Evolutionary conservation across 2,329 filamentous ascomycete species (phyloP).

Genomic region (Rhytidhysteron rufulum): DNA sequence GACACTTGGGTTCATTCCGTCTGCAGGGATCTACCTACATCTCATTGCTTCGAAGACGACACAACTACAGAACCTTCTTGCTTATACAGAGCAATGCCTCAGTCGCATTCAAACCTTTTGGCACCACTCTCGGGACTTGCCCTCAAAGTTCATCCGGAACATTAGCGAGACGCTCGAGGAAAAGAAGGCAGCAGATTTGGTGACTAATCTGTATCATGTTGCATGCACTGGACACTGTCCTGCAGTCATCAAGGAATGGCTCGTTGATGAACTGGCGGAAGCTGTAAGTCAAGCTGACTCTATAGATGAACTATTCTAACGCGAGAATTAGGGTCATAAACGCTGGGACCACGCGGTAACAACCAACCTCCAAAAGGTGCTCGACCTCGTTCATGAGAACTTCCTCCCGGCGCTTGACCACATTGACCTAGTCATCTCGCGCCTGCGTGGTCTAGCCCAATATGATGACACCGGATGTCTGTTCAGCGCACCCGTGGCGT

Average conservation of each 20-base stretch:
- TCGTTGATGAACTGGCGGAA: slow-evolving; percentile 78
- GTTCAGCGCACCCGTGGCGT: slow-evolving; percentile 47
- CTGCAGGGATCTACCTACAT: slow-evolving; percentile 74
- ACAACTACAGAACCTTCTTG: slow-evolving; percentile 77
- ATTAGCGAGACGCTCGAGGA: slow-evolving; percentile 72
- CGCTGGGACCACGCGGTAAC: slow-evolving; percentile 88
- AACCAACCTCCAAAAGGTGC: slow-evolving; percentile 71
- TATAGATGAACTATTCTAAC: no score
- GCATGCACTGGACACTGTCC: slow-evolving; percentile 80
- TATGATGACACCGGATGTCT: slow-evolving; percentile 67
- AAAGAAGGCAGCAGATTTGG: slow-evolving; percentile 61
- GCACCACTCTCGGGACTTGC: slow-evolving; percentile 76
- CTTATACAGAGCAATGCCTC: slow-evolving; percentile 79
- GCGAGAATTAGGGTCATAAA: slow-evolving; percentile 85
- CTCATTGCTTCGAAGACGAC: slow-evolving; percentile 83
- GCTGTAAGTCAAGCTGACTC: slow-evolving; percentile 52
- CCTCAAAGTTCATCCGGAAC: slow-evolving; percentile 70
- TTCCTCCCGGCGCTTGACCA: slow-evolving; percentile 85
- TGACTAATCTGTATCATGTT: slow-evolving; percentile 76
- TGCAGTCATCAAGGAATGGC: slow-evolving; percentile 75
- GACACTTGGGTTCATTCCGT: slow-evolving; percentile 78
- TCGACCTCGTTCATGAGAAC: slow-evolving; percentile 78
- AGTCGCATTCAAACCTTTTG: slow-evolving; percentile 77
- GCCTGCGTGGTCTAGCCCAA: slow-evolving; percentile 76
- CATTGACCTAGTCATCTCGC: slow-evolving; percentile 73